These are phyloP conservation scores for Malassezia psittaci DNA, from an alignment of 1,284 basidiomycete genomes.

Conservation along the genomic window DNA sequence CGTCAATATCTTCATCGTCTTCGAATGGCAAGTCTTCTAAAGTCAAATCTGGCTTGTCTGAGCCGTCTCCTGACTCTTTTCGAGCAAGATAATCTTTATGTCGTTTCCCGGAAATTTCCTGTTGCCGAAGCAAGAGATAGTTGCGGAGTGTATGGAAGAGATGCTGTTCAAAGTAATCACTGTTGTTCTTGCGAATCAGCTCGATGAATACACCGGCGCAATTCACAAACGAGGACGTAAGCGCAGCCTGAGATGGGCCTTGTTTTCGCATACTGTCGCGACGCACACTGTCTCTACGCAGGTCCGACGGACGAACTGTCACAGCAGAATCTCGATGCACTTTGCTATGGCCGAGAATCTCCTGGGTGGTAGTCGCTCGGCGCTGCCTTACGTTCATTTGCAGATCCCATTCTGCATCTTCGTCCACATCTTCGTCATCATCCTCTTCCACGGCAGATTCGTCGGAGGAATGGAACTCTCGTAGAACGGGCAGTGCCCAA, in stretches of 20 bases:
- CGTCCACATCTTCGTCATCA: conserved; percentile 30
- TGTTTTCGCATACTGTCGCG: conserved; percentile 30
- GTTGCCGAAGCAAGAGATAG: conserved; percentile 73
- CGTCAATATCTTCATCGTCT: conserved; percentile 43
- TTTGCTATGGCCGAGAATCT: not conserved
- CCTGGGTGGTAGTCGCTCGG: not conserved
- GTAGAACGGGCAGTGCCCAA: conserved; percentile 12
- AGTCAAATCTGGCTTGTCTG: conserved; percentile 19
- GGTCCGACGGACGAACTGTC: conserved; percentile 29
- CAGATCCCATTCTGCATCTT: conserved; percentile 19
- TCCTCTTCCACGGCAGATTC: conserved; percentile 42
- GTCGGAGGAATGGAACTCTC: conserved; percentile 16
- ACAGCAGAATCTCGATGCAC: conserved; percentile 38
- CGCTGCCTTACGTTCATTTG: conserved; percentile 23
- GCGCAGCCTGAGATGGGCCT: conserved; percentile 55
- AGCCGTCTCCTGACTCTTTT: not conserved
- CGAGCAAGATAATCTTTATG: conserved; percentile 12
- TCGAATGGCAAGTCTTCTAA: conserved; percentile 15
- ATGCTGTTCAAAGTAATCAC: conserved; percentile 96
- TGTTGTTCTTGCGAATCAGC: conserved; percentile 95
- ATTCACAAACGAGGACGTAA: conserved; percentile 77
- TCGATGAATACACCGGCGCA: conserved; percentile 87
- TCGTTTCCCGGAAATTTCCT: conserved; percentile 51
- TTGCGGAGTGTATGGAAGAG: conserved; percentile 91
- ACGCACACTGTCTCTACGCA: conserved; percentile 25